phyloP scores from a whole-genome alignment of 768 basidiomycete genomes.

The Phanerochaete sordida region DNA sequence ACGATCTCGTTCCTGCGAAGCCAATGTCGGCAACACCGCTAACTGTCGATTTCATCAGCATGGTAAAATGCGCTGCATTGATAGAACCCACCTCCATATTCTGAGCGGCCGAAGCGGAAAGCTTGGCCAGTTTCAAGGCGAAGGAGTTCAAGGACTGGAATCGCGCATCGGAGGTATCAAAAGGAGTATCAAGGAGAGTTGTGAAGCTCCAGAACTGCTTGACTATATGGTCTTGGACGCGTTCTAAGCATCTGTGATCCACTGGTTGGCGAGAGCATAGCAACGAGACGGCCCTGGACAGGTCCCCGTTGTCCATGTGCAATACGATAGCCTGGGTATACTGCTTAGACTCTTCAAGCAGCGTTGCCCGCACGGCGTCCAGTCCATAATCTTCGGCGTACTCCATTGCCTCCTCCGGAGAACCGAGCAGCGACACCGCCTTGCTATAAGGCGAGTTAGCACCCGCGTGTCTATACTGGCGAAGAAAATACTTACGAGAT shows the following conservation, averaged over 20 bases:
- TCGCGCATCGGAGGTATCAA: not conserved
- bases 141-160: not conserved
- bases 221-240: slow-evolving; percentile 39
- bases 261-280: slow-evolving; percentile 35
- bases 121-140: not conserved
- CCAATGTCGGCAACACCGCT: slow-evolving; percentile 33
- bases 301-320: slow-evolving; percentile 38
- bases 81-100: not conserved
- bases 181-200: not conserved
- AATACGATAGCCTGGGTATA: slow-evolving; percentile 50
- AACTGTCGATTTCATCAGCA: not conserved
- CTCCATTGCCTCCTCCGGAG: slow-evolving; percentile 47
- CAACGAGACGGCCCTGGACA: slow-evolving; percentile 40
- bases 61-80: not conserved
- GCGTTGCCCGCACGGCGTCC: slow-evolving; percentile 41
- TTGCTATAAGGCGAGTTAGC: slow-evolving; percentile 32
- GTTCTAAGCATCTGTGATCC: slow-evolving; percentile 25
- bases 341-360: slow-evolving; percentile 41
- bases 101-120: not conserved
- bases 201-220: slow-evolving; percentile 12
- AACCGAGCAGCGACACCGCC: slow-evolving; percentile 42
- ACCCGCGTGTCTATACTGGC: not conserved
- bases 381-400: slow-evolving; percentile 53
- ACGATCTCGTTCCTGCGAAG: slow-evolving; percentile 12
- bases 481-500: slow-evolving; percentile 27